Evolutionary conservation across 2,329 filamentous ascomycete genomes (phyloP), one percentile per base, ranked within the genome.

Genomic region (Lecanosticta acicola): DNA sequence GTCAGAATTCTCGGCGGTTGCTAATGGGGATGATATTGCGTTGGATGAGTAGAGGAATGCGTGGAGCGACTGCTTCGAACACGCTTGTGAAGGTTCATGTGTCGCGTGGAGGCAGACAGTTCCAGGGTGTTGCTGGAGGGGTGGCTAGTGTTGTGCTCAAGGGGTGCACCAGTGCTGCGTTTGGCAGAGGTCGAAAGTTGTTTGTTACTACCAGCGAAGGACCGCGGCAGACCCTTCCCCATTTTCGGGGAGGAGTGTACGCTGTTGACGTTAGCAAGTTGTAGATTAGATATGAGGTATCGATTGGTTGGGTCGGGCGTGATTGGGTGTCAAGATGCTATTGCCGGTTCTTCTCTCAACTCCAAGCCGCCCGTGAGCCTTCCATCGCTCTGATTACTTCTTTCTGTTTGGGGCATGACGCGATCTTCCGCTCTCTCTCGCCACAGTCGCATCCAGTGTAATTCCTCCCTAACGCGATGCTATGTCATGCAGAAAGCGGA

Each of bases 181-280:
- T 55, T 43, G 54, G 49, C 5, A 43, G 42, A 46, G 32, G 34
- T 41, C 9, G 19, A 44, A 16, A 43, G 9, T 20, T 55, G 18
- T 55, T 53, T 39, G 45, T 50, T 10, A 46, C 42, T 8, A 55
- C 52, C 7, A 46, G 51, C 16, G 54, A 50, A 32, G 52, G 50
- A 9, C 14, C 49, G n/a, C n/a, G 13, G 36, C 43, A 10, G 37
- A 51, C 38, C 46, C 53, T 7, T 9, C 44, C 10, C 32, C 18
- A 2, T 38, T 43, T 10, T 4, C 37, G 48, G 13, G 43, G 43
- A 13, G 39, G 36, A 18, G 32, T 50, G 8, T 19, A 40, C 33
- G 16, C 33, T 4, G 14, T 45, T 16, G 33, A 41, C 24, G 10
- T 24, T 18, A 37, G 18, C 4, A 44, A 21, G 20, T 20, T 39